A percentile compares a stretch with the other conserved stretches of the same genome.
Evolutionary conservation across 345 rosid species (phyloP).

Genomic region (Streptanthus diversifolius): DNA sequence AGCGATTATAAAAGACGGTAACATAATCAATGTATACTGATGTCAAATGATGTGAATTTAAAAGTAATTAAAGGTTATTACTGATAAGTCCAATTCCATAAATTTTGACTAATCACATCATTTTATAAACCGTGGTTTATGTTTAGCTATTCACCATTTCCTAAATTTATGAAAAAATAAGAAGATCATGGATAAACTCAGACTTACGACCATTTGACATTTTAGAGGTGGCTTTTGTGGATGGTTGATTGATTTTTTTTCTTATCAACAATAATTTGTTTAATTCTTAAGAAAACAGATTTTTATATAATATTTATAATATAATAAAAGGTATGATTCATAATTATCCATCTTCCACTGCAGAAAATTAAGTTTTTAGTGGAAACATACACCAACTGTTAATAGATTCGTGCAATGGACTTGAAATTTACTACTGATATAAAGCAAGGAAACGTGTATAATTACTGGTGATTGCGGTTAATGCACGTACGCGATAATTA

Average conservation of each 20-base stretch:
- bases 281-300: too few species aligned
- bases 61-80: background rate
- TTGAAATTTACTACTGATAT: background rate
- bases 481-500: constrained; percentile 8
- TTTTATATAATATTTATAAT: too few species aligned
- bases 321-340: too few species aligned
- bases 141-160: background rate
- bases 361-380: background rate
- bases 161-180: background rate
- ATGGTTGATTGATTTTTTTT: background rate
- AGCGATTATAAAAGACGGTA: background rate
- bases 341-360: background rate
- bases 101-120: too few species aligned
- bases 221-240: background rate
- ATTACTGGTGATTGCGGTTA: constrained; percentile 14
- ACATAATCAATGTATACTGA: background rate
- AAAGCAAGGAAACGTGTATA: constrained; percentile 17
- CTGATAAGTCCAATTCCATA: background rate
- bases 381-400: background rate
- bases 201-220: background rate
- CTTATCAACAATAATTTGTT: too few species aligned
- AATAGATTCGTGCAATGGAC: constrained; percentile 2
- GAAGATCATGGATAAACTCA: background rate
- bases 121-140: background rate
- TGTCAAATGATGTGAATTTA: background rate